phyloP scores from a whole-genome alignment of 164 flowering plant species.

The Nymphaea colorata region DNA sequence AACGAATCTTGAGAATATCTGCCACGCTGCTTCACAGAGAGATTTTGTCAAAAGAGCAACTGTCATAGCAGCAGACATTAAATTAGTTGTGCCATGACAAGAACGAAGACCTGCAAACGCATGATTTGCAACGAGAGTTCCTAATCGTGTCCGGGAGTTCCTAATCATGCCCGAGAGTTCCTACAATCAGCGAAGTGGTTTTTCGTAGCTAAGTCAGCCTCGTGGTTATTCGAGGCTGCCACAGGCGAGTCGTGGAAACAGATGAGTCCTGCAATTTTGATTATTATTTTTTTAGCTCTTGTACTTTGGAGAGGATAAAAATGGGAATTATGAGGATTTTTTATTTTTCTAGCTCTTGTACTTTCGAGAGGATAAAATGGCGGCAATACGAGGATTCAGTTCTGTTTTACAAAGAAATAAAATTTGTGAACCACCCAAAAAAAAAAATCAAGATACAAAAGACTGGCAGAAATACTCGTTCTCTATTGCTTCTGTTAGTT shows the following conservation, averaged over 20 bases:
- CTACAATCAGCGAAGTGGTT: no score
- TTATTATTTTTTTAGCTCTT: neutral
- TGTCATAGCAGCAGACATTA: no score
- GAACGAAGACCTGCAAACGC: neutral
- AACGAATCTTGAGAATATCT: neutral
- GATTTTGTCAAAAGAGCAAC: neutral
- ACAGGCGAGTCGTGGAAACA: neutral
- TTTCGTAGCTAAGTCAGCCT: no score
- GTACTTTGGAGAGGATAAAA: no score
- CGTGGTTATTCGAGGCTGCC: no score
- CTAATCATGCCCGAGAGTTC: neutral
- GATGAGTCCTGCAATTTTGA: neutral
- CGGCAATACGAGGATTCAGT: neutral
- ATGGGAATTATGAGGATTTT: no score
- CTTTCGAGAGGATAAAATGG: no score
- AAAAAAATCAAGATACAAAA: neutral
- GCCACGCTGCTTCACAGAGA: neutral
- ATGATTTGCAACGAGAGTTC: neutral
- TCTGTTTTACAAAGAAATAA: neutral
- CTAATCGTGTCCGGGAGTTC: neutral
- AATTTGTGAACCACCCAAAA: neutral
- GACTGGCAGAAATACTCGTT: neutral
- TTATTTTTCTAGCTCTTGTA: no score
- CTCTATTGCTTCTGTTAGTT: no score
- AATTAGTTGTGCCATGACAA: neutral